Base-by-base conservation (phyloP, 1,139 yeast genomes). In the Zygosaccharomyces pseudobailii region DNA sequence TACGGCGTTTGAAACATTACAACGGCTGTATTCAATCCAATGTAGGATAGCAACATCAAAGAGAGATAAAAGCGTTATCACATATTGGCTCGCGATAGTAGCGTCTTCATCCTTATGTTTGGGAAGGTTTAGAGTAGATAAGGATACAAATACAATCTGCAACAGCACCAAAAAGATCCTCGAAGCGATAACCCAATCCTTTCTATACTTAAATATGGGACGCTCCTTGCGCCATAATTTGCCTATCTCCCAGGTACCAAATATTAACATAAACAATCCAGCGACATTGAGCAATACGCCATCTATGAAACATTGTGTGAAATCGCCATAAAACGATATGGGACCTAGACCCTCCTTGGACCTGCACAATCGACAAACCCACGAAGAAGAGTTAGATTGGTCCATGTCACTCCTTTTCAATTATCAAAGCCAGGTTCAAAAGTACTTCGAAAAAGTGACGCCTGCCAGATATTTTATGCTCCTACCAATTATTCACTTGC, bases 271-370 rank as follows among this genome's bases (percentile, higher is more conserved):
- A 34, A 80, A 68, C 8, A 76, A 20, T 3, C 84, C 79, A 1
- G 82, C 67, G 1, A 73, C 45, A 32, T 80, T 77, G 52, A 79
- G 70, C 6, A 87, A 63, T 0, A 76, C 70, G 31, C 96, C 97
- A 57, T 85, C 87, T 36, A 84, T 72, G 60, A 90, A 83, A 61
- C 97, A 90, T 2, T 92, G 86, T 0, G 96, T 81, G 49, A 88
- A 75, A 59, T 85, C 95, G 42, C 79, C 79, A 57, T 79, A 79
- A 6, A 36, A 73, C 45, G 74, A 85, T 7, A 86, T 66, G 0
- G 94, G 87, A 1, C 87, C 86, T 82, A 89, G 86, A 2, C 96
- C 95, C 53, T 82, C 88, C 7, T 49, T 39, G 4, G 63, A 60
- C 34, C 52, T 55, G 40, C 62, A 59, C 28, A 54, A 39, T 38